phyloP scores from a whole-genome alignment of 352 stramenopile species.

The Albugo candida region DNA sequence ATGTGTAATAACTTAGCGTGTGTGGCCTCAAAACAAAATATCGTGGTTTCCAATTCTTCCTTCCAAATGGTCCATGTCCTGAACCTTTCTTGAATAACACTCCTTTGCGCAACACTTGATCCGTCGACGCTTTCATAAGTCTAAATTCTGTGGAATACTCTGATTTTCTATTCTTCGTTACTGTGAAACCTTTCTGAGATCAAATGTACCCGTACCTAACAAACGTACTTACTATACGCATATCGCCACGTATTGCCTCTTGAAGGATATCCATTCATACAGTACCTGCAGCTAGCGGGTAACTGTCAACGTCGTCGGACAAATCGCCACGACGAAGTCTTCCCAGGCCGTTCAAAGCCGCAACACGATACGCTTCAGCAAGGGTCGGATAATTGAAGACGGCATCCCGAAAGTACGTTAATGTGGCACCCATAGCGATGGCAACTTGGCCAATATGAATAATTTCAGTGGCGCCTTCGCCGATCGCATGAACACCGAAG shows the following conservation, averaged over 20 bases:
- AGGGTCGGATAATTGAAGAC: constrained; percentile 87
- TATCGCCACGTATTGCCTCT: too few species aligned
- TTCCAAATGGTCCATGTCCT: constrained; percentile 28
- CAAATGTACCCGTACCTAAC: too few species aligned
- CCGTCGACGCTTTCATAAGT: too few species aligned
- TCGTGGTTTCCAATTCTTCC: constrained; percentile 60
- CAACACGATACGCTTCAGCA: constrained; percentile 79
- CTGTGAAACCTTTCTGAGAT: too few species aligned
- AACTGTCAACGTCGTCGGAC: too few species aligned
- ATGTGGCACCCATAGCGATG: constrained; percentile 55
- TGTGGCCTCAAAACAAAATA: constrained; percentile 48
- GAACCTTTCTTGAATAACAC: constrained; percentile 72
- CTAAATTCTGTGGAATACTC: too few species aligned
- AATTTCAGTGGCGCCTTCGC: constrained; percentile 79
- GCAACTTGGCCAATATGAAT: constrained; percentile 84
- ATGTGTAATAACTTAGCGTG: constrained; percentile 55
- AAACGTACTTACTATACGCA: too few species aligned
- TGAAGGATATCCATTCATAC: too few species aligned
- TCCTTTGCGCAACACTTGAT: constrained; percentile 37
- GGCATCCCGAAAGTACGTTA: constrained; percentile 79
- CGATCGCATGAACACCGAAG: constrained; percentile 75
- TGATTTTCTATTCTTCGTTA: too few species aligned
- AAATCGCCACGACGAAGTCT: neutral
- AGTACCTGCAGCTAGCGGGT: too few species aligned
- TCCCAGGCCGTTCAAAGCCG: constrained; percentile 66